phyloP scores from a whole-genome alignment of 495 filamentous ascomycete species.

The Xylaria sp. region DNA sequence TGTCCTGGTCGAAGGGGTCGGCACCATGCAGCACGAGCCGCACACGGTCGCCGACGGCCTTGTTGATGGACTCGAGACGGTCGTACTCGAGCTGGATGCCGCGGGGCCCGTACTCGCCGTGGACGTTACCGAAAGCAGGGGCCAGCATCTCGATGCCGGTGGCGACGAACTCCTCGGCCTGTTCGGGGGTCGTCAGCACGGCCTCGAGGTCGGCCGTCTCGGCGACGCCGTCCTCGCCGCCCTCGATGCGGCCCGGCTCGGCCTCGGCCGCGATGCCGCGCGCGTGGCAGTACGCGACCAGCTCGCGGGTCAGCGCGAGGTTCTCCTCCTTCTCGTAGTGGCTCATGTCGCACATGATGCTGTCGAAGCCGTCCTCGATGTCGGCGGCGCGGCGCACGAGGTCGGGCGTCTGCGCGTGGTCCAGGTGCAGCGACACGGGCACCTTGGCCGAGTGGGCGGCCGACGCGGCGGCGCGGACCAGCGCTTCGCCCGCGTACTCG shows the following conservation, averaged over 20 bases:
- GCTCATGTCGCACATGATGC: constrained; percentile 85
- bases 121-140: constrained; percentile 86
- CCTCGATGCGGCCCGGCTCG: constrained; percentile 82
- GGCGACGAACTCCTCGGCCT: constrained; percentile 76
- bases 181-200: constrained; percentile 77
- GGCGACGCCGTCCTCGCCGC: constrained; percentile 82
- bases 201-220: constrained; percentile 79
- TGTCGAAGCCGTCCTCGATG: constrained; percentile 70
- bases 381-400: constrained; percentile 72
- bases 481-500: constrained; percentile 66
- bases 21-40: constrained; percentile 79
- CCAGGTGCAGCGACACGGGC: constrained; percentile 76
- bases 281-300: constrained; percentile 74
- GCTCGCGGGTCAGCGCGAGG: constrained; percentile 70
- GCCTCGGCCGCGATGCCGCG: constrained; percentile 80
- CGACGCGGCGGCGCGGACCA: constrained; percentile 68
- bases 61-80: constrained; percentile 67
- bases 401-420: constrained; percentile 78
- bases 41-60: constrained; percentile 66
- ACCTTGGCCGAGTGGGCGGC: constrained; percentile 69
- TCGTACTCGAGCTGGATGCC: constrained; percentile 79
- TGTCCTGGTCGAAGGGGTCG: constrained; percentile 73
- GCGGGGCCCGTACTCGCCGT: constrained; percentile 79
- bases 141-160: constrained; percentile 86
- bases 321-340: constrained; percentile 87